Conservation (phyloP, 768 basidiomycete species). For the Solioccasus polychromus region DNA sequence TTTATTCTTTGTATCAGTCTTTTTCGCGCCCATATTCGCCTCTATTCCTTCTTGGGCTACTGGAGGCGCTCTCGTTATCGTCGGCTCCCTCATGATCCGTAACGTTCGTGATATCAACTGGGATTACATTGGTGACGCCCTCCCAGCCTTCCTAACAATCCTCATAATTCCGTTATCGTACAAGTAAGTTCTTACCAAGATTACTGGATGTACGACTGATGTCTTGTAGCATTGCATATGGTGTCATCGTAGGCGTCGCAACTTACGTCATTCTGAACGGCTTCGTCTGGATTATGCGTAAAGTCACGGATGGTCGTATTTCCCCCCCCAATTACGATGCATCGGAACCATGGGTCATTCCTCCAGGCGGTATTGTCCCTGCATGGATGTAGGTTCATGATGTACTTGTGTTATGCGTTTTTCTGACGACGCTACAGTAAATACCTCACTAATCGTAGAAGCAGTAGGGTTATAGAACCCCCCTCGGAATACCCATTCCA, state of each 20-base stretch:
- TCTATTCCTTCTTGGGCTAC: slow-evolving; percentile 88
- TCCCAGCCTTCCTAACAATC: slow-evolving; percentile 82
- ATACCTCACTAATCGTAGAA: slow-evolving; percentile 21
- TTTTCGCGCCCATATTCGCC: slow-evolving; percentile 87
- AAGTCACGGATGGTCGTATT: slow-evolving; percentile 55
- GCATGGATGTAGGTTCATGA: slow-evolving; percentile 55
- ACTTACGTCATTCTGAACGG: slow-evolving; percentile 75
- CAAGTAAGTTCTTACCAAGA: slow-evolving; percentile 49
- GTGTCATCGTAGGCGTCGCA: slow-evolving; percentile 76
- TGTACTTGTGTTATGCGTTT: background rate
- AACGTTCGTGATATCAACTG: slow-evolving; percentile 87
- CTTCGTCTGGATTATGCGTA: slow-evolving; percentile 55
- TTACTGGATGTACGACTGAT: background rate
- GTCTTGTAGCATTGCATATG: slow-evolving; percentile 72
- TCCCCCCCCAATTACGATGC: slow-evolving; percentile 61
- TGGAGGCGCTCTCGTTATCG: slow-evolving; percentile 80
- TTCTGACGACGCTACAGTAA: slow-evolving; percentile 18
- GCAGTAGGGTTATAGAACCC: background rate
- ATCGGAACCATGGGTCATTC: slow-evolving; percentile 68
- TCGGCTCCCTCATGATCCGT: slow-evolving; percentile 86
- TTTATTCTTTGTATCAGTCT: slow-evolving; percentile 79
- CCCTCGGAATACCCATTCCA: slow-evolving; percentile 30
- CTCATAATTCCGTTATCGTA: slow-evolving; percentile 76
- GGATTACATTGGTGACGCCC: slow-evolving; percentile 83
- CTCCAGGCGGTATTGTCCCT: slow-evolving; percentile 68